Base-by-base conservation (phyloP, 352 stramenopile genomes). In the Halophytophthora polymorphica region DNA sequence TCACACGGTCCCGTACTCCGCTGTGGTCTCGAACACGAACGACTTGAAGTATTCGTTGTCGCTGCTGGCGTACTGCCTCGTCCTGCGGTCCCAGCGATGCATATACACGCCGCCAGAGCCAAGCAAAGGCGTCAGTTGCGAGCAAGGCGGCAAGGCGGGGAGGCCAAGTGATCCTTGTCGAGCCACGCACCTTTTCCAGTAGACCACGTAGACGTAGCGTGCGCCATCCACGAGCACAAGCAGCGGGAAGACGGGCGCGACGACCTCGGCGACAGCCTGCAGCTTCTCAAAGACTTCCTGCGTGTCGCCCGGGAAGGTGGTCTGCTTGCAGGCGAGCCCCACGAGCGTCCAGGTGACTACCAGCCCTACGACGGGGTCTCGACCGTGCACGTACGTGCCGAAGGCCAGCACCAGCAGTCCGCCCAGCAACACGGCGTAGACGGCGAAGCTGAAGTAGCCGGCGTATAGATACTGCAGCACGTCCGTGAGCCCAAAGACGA, bases 1-100 rank as follows among this genome's bases (percentile, higher is more conserved):
- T 69, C 54, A 83, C 19, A 83, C 71, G 5, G 71, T 83, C 23
- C 71, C 71, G 50, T 83, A 83, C 49, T 83, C 71, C 1, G 71
- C 56, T 8, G 59, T 66, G 0, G 69, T 83, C 56, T 83, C 65
- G 39, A 77, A 83, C 25, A 61, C 61, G 48, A 75, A 68, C 19
- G 63, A 37, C 50, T 83, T 83, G 57, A 64, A 76, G 62, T 66
- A 77, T 21, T 71, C 69, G 38, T 75, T 62, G 44, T 63, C 75
- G 34, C 25, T 31, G 25, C 25, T 31, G 25, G 25, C 25, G 8
- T 31, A 31, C 25, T 31, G 25, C 25, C 8, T 31, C 4, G 25
- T 10, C 25, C 25, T 31, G 25, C 4, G 4, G 8, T 8, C 4
- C 25, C 4, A 31, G 25, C 8, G 4, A 8, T 8, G 8, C 25